Percentiles rank a stretch among this genome's conserved stretches.
Conservation (phyloP, 2,329 filamentous ascomycete genomes). For the Chaetomiaceae sp. region DNA sequence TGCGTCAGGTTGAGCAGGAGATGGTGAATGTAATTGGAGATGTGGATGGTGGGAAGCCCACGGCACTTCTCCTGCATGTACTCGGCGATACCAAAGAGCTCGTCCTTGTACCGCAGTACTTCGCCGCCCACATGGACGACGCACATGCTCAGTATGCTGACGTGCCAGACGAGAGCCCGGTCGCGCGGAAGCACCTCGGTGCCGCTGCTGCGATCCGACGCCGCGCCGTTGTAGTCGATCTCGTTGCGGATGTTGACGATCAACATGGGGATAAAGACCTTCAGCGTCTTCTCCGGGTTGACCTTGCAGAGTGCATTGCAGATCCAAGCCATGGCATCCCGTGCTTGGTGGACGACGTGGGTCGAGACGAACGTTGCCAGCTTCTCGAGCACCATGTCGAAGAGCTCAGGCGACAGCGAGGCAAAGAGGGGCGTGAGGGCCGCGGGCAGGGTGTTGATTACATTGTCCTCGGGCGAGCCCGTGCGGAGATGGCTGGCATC, state of each 20-base stretch:
- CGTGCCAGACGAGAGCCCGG: slow-evolving; percentile 89
- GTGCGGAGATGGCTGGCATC: slow-evolving; percentile 84
- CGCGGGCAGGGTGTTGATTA: slow-evolving; percentile 90
- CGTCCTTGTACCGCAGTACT: slow-evolving; percentile 81
- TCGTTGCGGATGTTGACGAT: slow-evolving; percentile 90
- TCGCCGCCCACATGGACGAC: slow-evolving; percentile 92
- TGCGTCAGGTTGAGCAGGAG: slow-evolving; percentile 89
- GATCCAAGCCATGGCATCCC: slow-evolving; percentile 98
- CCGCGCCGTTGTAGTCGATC: slow-evolving; percentile 94
- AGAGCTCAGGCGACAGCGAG: slow-evolving; percentile 86
- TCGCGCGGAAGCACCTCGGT: slow-evolving; percentile 91
- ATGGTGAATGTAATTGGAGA: slow-evolving; percentile 97
- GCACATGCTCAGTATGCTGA: slow-evolving; percentile 96
- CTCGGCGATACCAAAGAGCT: slow-evolving; percentile 83
- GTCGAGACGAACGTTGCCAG: slow-evolving; percentile 85
- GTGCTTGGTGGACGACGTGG: slow-evolving; percentile 93
- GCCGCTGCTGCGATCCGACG: slow-evolving; percentile 88
- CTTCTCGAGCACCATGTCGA: slow-evolving; percentile 87
- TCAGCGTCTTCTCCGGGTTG: slow-evolving; percentile 87
- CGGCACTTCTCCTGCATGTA: slow-evolving; percentile 97
- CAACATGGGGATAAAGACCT: slow-evolving; percentile 84
- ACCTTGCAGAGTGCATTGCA: slow-evolving; percentile 95
- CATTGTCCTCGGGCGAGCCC: slow-evolving; percentile 91
- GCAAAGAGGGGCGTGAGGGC: slow-evolving; percentile 88
- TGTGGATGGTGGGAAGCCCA: slow-evolving; percentile 88